Evolutionary conservation across 805 yeast species (phyloP).

Genomic region (Ogataea chonburiensis): DNA sequence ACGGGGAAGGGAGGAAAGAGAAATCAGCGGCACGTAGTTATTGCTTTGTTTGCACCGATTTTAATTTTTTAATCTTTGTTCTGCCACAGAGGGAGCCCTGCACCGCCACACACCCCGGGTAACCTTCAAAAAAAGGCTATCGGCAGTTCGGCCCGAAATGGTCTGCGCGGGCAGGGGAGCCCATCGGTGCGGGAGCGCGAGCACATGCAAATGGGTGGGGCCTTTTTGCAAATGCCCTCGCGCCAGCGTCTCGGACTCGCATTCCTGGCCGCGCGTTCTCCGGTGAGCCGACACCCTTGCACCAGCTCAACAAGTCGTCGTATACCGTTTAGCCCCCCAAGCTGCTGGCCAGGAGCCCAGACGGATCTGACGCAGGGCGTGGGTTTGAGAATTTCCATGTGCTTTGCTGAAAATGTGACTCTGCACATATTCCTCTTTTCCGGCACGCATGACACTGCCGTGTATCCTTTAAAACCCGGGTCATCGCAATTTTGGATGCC

Average conservation of each 20-base stretch:
- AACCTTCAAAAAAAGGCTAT: background rate
- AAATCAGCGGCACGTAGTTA: conserved; percentile 3
- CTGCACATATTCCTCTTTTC: conserved; percentile 10
- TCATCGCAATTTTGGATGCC: conserved; percentile 8
- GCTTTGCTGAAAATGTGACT: too few species aligned
- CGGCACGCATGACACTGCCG: too few species aligned
- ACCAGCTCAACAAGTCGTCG: conserved; percentile 13
- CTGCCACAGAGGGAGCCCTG: conserved; percentile 9
- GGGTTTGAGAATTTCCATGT: too few species aligned
- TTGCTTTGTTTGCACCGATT: conserved; percentile 14
- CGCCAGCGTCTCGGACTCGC: too few species aligned
- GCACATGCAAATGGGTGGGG: too few species aligned
- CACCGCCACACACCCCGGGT: conserved; percentile 15
- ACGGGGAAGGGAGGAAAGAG: background rate
- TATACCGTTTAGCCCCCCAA: background rate
- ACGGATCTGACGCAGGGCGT: too few species aligned
- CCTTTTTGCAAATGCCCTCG: too few species aligned
- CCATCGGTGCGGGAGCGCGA: too few species aligned
- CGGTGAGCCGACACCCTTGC: conserved; percentile 10
- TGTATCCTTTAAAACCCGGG: too few species aligned
- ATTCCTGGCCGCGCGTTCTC: background rate
- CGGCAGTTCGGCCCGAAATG: too few species aligned
- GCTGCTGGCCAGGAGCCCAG: too few species aligned
- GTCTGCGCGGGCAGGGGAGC: too few species aligned
- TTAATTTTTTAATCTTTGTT: conserved; percentile 10